Evolutionary conservation across 371 early-diverging fungal species (phyloP).

Genomic region (Batrachochytrium dendrobatidis): DNA sequence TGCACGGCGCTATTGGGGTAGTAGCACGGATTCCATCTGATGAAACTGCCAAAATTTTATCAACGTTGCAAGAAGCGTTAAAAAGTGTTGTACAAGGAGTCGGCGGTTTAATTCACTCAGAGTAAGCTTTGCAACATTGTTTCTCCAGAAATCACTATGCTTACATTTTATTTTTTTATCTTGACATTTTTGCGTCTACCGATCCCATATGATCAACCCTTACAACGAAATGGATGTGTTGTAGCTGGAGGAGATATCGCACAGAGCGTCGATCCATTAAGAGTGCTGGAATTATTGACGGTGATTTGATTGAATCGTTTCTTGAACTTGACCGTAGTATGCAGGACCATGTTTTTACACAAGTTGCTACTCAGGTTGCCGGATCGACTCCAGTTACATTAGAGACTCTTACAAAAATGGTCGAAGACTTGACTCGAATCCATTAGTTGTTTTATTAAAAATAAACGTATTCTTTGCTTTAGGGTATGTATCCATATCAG

Average conservation of each 20-base stretch:
- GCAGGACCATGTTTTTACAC: slow-evolving; percentile 46
- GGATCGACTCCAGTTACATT: slow-evolving; percentile 2
- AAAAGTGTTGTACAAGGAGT: slow-evolving; percentile 42
- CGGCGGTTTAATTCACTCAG: slow-evolving; percentile 54
- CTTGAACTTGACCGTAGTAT: slow-evolving; percentile 55
- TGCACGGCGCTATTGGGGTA: slow-evolving; percentile 72
- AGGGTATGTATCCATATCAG: too few relatives aligned
- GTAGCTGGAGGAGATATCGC: slow-evolving; percentile 56
- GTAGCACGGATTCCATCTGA: slow-evolving; percentile 57
- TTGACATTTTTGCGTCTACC: too few relatives aligned
- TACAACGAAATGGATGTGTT: too few relatives aligned
- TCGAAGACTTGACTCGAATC: slow-evolving; percentile 20
- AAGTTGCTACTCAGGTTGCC: slow-evolving; percentile 11
- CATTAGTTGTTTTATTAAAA: too few relatives aligned
- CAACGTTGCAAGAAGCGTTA: slow-evolving; percentile 57
- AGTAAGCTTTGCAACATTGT: slow-evolving; percentile 38
- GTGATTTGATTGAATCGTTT: slow-evolving; percentile 78
- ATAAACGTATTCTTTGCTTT: too few relatives aligned
- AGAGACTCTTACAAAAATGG: slow-evolving; percentile 24
- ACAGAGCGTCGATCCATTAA: slow-evolving; percentile 45
- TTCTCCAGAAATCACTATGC: background rate
- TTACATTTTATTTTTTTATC: too few relatives aligned
- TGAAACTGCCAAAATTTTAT: slow-evolving; percentile 50
- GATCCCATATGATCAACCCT: too few relatives aligned
- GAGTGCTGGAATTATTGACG: slow-evolving; percentile 46